These are phyloP conservation scores for Blastocystis sp. DNA, from an alignment of 352 stramenopile species.

Conservation along the genomic window DNA sequence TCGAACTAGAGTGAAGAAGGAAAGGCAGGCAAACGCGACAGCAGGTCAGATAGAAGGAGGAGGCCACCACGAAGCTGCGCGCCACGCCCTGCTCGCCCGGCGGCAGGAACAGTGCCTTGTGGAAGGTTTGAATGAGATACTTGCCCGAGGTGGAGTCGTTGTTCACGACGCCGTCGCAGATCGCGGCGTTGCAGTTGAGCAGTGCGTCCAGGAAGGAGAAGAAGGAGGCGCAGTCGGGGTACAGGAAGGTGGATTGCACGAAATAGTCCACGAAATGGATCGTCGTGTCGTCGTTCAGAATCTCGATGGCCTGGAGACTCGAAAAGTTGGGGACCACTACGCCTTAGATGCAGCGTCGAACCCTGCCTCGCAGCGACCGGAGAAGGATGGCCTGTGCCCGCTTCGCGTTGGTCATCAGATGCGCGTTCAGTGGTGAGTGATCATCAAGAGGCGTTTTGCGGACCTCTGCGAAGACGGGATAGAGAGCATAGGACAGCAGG, in stretches of 20 bases:
- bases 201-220: neutral
- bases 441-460: neutral
- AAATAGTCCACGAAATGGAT: slow-evolving; percentile 46
- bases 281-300: slow-evolving; percentile 10
- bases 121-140: slow-evolving; percentile 56
- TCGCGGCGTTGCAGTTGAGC: neutral
- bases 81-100: neutral
- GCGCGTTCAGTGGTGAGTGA: neutral
- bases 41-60: slow-evolving; percentile 32
- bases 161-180: slow-evolving; percentile 32
- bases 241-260: slow-evolving; percentile 52
- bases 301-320: slow-evolving; percentile 3
- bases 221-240: neutral
- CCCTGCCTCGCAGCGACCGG: neutral
- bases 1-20: slow-evolving; percentile 2
- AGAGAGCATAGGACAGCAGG: slow-evolving; percentile 11
- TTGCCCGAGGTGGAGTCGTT: slow-evolving; percentile 21
- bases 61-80: slow-evolving; percentile 28
- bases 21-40: neutral
- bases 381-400: slow-evolving; percentile 12
- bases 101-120: slow-evolving; percentile 11
- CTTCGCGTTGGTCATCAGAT: neutral
- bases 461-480: neutral
- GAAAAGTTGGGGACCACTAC: slow-evolving; percentile 15
- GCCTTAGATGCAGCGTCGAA: neutral